Conservation (phyloP, 2,329 filamentous ascomycete species). For the Elsinoe ampelina region DNA sequence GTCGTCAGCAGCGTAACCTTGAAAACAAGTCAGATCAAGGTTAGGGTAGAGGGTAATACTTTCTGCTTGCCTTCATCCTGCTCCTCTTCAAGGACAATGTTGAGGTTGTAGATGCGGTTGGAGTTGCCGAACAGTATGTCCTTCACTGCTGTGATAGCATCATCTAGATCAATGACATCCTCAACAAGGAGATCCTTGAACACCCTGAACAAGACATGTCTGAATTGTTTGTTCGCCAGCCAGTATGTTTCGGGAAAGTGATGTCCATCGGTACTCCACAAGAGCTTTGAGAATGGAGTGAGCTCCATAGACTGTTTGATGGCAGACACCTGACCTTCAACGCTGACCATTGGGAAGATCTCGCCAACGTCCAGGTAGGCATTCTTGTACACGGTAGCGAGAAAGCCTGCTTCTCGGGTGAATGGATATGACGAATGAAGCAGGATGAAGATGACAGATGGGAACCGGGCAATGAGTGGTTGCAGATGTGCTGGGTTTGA, state of each 20-base stretch:
- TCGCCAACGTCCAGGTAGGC: slow-evolving; percentile 77
- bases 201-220: slow-evolving; percentile 60
- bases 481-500: slow-evolving; percentile 71
- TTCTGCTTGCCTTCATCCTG: slow-evolving; percentile 9
- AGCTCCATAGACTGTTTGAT: slow-evolving; percentile 66
- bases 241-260: slow-evolving; percentile 71
- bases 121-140: slow-evolving; percentile 69
- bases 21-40: not conserved
- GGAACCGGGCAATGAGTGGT: slow-evolving; percentile 59
- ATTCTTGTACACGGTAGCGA: slow-evolving; percentile 68
- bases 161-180: slow-evolving; percentile 49
- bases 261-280: slow-evolving; percentile 75
- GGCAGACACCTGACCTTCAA: slow-evolving; percentile 63
- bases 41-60: not conserved
- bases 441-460: slow-evolving; percentile 63
- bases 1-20: slow-evolving; percentile 4
- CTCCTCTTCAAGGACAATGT: not conserved
- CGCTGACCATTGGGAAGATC: slow-evolving; percentile 69
- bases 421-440: slow-evolving; percentile 77
- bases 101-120: slow-evolving; percentile 62
- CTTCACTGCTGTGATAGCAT: slow-evolving; percentile 55
- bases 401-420: slow-evolving; percentile 66
- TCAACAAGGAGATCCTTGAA: slow-evolving; percentile 58
- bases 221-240: slow-evolving; percentile 61
- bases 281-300: slow-evolving; percentile 62